phyloP scores from a whole-genome alignment of 805 yeast species.

The Ogataea chonburiensis region DNA sequence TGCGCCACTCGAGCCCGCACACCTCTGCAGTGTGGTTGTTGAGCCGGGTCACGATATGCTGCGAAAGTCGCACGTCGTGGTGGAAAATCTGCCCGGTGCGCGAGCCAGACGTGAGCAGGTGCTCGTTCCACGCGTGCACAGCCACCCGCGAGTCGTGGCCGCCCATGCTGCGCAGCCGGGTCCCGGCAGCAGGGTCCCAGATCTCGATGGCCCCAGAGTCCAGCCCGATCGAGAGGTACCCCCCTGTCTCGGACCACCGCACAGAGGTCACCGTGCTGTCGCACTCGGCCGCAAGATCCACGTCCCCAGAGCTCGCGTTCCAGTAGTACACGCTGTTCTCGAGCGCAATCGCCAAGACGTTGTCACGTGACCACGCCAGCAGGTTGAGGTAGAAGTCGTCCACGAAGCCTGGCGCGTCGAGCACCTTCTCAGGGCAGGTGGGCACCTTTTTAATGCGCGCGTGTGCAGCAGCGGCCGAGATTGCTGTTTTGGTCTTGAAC shows the following conservation, averaged over 20 bases:
- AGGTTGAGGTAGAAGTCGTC: constrained; percentile 91
- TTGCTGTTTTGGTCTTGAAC: constrained; percentile 26
- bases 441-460: constrained; percentile 77
- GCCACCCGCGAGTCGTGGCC: constrained; percentile 77
- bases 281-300: constrained; percentile 60
- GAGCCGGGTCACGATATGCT: constrained; percentile 64
- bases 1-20: constrained; percentile 85
- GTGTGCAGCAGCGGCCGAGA: constrained; percentile 49
- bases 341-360: constrained; percentile 83
- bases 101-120: constrained; percentile 82
- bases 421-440: constrained; percentile 84
- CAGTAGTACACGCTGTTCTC: constrained; percentile 84
- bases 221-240: constrained; percentile 78
- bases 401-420: constrained; percentile 93
- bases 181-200: constrained; percentile 83
- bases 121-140: constrained; percentile 81
- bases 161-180: constrained; percentile 76
- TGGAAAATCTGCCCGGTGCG: constrained; percentile 80
- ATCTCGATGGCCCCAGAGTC: constrained; percentile 84
- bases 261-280: constrained; percentile 64
- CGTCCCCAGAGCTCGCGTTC: constrained; percentile 85
- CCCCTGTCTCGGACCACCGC: constrained; percentile 89
- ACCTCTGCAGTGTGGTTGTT: constrained; percentile 81
- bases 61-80: constrained; percentile 84
- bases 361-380: constrained; percentile 81